phyloP scores from a whole-genome alignment of 257 asterid species.

The Ehretia macrophylla region DNA sequence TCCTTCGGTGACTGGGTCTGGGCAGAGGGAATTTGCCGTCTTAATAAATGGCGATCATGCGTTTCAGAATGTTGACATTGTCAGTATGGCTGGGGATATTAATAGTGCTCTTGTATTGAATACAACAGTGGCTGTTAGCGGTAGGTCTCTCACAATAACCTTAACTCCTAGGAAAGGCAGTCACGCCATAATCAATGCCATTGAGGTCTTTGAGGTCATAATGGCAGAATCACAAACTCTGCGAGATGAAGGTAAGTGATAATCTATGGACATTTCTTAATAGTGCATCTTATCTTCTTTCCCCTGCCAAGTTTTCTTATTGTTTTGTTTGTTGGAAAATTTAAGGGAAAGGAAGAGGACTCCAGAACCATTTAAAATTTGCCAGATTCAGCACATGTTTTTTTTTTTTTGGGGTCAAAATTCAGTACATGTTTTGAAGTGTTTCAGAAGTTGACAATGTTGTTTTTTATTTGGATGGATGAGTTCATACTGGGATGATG shows the following conservation, averaged over 20 bases:
- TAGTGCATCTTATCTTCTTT: not conserved
- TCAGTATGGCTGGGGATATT: constrained; percentile 58
- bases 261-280: not conserved
- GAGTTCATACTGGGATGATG: too few relatives aligned
- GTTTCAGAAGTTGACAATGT: too few relatives aligned
- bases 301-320: not conserved
- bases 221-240: constrained; percentile 83
- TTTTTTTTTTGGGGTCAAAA: too few relatives aligned
- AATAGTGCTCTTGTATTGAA: constrained; percentile 77
- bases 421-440: too few relatives aligned
- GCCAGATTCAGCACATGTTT: too few relatives aligned
- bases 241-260: constrained; percentile 64
- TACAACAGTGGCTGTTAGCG: constrained; percentile 65
- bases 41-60: constrained; percentile 57
- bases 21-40: constrained; percentile 74
- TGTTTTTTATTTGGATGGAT: too few relatives aligned
- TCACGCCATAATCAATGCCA: constrained; percentile 64
- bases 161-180: constrained; percentile 62
- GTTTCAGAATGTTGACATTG: constrained; percentile 62
- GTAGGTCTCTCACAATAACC: constrained; percentile 77
- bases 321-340: too few relatives aligned
- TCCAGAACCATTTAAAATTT: too few relatives aligned
- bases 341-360: too few relatives aligned
- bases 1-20: constrained; percentile 53
- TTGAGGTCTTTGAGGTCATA: constrained; percentile 82